Base-by-base conservation (phyloP, 108 stramenopile genomes). In the Cyclostephanos invisitatus region DNA sequence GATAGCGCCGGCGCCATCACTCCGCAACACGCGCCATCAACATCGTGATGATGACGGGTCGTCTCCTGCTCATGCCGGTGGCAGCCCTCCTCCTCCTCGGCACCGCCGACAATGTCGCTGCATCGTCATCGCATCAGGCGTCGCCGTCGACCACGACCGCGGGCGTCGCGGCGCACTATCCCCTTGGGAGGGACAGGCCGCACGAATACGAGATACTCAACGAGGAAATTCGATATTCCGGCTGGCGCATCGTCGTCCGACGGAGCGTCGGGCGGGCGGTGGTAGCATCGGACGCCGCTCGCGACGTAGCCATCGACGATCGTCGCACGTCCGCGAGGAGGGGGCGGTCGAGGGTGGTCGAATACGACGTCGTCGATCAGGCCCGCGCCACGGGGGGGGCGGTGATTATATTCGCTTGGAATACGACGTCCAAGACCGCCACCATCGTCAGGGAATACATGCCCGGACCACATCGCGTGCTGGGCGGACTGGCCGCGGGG, bases 371-470 rank as follows among this genome's bases (percentile, higher is more conserved):
- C 9, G 72, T 77, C 40, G 72, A 75, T 47, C 69, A 83, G 49
- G 63, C 63, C 40, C 57, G 81, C 28, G 72, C 68, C 7, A 76
- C 84, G 12, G 75, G 66, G 7, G 75, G 82, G 12, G 91, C 93
- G 12, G 89, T 89, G 0, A 72, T 94, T 40, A 60, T 94, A n/a
- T 89, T 94, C 55, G 91, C 89, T 27, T 94, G 91, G 91, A 79
- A 92, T 63, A 80, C 78, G 22, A 76, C 73, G 10, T 82, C 91
- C 10, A 87, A 87, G 70, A 91, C 91, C 18, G 86, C 84, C 1
- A 92, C 91, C 0, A 67, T 94, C 32, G 49, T 91, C 3, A 74
- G 88, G 62, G 93, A 94, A 55, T 94, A 92, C 72, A 91, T 87
- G 83, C 93, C 93, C 2, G 90, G 84, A 15, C 78, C 77, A 59